Evolutionary conservation across 495 filamentous ascomycete species (phyloP).

Genomic region (Chaetomium tenue): DNA sequence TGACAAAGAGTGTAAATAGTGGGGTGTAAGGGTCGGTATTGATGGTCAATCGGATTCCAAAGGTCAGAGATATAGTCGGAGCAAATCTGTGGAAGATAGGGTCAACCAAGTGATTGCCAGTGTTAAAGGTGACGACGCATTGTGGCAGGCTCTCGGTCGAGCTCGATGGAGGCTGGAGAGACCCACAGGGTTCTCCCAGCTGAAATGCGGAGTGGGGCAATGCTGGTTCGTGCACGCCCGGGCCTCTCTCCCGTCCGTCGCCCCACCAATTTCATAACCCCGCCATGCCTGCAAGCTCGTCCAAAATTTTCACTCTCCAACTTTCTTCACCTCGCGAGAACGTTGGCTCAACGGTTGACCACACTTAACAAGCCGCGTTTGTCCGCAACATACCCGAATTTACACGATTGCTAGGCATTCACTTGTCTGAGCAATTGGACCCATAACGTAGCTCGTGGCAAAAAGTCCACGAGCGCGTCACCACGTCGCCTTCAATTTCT

Average conservation of each 20-base stretch:
- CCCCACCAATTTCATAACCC: conserved; percentile 9
- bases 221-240: conserved; percentile 8
- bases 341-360: background rate
- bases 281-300: conserved; percentile 17
- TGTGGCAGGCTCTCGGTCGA: too few relatives aligned
- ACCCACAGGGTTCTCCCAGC: background rate
- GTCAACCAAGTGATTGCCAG: background rate
- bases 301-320: conserved; percentile 17
- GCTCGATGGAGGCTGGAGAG: background rate
- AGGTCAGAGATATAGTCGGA: background rate
- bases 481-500: conserved; percentile 49
- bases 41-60: background rate
- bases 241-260: background rate
- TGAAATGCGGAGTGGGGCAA: background rate
- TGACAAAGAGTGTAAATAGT: background rate
- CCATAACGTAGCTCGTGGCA: conserved; percentile 29
- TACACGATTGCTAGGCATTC: conserved; percentile 8
- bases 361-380: background rate
- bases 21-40: background rate
- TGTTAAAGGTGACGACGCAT: background rate
- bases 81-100: background rate
- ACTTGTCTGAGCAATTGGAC: conserved; percentile 12
- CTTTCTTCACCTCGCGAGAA: background rate
- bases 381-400: background rate
- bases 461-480: conserved; percentile 35